Conservation (phyloP, 2,329 filamentous ascomycete species). For the Bimuria novae-zelandiae region DNA sequence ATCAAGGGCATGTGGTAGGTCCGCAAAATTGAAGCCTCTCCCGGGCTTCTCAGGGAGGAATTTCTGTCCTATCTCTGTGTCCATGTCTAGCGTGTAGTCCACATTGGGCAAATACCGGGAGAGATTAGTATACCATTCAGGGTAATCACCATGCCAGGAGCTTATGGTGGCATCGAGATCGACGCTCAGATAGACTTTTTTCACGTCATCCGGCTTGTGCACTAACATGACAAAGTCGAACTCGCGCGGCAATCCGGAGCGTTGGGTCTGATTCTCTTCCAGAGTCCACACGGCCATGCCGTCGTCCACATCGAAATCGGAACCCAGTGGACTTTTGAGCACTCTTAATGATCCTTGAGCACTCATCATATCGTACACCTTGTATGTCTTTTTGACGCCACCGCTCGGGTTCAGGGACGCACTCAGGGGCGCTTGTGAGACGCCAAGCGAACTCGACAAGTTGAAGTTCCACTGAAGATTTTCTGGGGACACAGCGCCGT, state of each 20-base stretch:
- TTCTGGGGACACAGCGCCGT: slow-evolving; percentile 53
- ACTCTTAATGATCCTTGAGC: slow-evolving; percentile 55
- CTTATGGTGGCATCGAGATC: slow-evolving; percentile 52
- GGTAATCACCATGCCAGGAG: slow-evolving; percentile 49
- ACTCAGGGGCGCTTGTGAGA: slow-evolving; percentile 51
- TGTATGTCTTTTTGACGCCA: slow-evolving; percentile 48
- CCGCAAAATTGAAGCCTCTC: slow-evolving; percentile 54
- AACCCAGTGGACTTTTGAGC: slow-evolving; percentile 41
- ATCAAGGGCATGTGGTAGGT: slow-evolving; percentile 46
- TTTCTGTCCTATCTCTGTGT: slow-evolving; percentile 50
- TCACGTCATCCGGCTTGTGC: slow-evolving; percentile 50
- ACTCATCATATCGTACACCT: slow-evolving; percentile 55
- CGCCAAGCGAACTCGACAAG: slow-evolving; percentile 52
- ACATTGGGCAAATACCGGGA: slow-evolving; percentile 46
- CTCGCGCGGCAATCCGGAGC: slow-evolving; percentile 55
- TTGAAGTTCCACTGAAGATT: slow-evolving; percentile 56
- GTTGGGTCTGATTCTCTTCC: slow-evolving; percentile 55
- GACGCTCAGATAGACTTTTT: slow-evolving; percentile 47
- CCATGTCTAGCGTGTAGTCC: slow-evolving; percentile 47
- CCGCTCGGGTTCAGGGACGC: slow-evolving; percentile 51
- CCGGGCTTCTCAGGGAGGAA: slow-evolving; percentile 45
- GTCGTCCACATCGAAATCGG: slow-evolving; percentile 48
- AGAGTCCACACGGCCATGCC: slow-evolving; percentile 57
- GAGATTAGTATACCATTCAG: slow-evolving; percentile 46
- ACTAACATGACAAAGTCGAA: slow-evolving; percentile 58